Base-by-base conservation (phyloP, 345 rosid species). In the Microcos paniculata region DNA sequence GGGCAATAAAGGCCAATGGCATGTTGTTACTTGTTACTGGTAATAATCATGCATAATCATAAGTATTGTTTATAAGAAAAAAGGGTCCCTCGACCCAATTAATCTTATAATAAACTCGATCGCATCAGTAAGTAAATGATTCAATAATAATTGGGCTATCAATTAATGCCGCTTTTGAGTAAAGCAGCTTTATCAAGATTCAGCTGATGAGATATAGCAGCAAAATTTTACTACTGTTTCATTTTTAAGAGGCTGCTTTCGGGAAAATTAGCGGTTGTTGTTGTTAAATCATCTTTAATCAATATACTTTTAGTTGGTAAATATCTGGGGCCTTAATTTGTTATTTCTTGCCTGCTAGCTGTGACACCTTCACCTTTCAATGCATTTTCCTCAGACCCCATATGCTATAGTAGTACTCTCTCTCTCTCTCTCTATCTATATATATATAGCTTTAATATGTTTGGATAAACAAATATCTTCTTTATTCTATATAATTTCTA, bases 231-330 rank as follows among this genome's bases (percentile, higher is more conserved):
- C 38, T 53, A 51, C 24, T 74, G 15, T 65, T 58, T 35, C 40
- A 35, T 35, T 35, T 67, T 68, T 40, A 46, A 24, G 72, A 52
- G 74, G 64, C 68, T 77, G 64, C 68, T 77, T 80, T 74, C 42
- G 48, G 48, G 51, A 61, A 77, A 75, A 68, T 31, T 18, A 14
- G 61, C 28, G 40, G 79, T 65, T n/a, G 79, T 56, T 26, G 73
- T n/a, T 77, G 75, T 70, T 77, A 52, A 80, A 80, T 75, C 86
- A 83, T 77, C 75, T 76, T 77, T 76, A 73, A 82, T 76, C 74
- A 59, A 61, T 16, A 61, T 16, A 23, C 31, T 70, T 77, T 75
- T 65, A 48, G 67, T 72, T 72, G 82, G 77, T 75, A 16, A 67
- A 70, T 46, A 74, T n/a, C n/a, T 73, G 80, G 81, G 82, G 42